phyloP scores from a whole-genome alignment of 345 rosid genomes.

The Ceriops decandra region DNA sequence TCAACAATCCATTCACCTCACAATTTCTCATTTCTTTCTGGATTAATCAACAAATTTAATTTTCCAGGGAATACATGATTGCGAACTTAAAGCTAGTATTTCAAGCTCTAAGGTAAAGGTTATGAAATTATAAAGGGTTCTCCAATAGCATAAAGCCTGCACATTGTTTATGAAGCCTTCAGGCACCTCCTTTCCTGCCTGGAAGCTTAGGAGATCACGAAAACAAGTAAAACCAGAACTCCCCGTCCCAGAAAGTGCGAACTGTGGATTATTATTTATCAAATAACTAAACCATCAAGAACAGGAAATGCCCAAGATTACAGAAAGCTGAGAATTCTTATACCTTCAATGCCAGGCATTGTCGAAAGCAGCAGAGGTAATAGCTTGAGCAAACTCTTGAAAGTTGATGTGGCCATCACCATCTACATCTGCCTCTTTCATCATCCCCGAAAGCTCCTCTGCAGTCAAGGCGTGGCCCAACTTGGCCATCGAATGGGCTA shows the following conservation, averaged over 20 bases:
- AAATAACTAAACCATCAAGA: too few relatives aligned
- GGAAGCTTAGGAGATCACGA: neutral
- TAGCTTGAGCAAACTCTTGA: constrained; percentile 70
- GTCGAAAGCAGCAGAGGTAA: constrained; percentile 86
- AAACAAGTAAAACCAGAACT: neutral
- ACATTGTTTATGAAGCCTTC: too few relatives aligned
- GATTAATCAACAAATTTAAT: neutral
- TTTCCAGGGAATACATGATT: neutral
- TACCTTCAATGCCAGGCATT: constrained; percentile 60
- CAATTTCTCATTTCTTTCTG: neutral
- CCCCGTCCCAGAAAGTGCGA: too few relatives aligned
- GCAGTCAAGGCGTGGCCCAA: constrained; percentile 45
- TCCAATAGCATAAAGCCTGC: neutral
- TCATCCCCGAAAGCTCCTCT: constrained; percentile 88
- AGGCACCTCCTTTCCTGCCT: neutral
- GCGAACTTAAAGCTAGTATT: neutral
- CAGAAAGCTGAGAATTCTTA: too few relatives aligned
- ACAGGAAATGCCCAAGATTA: too few relatives aligned
- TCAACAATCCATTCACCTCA: neutral
- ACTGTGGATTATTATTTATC: too few relatives aligned
- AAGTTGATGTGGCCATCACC: constrained; percentile 88
- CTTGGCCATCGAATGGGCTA: constrained; percentile 47
- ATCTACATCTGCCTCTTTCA: constrained; percentile 85
- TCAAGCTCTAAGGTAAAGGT: neutral
- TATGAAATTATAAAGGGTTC: neutral